Conservation (phyloP, 2,329 filamentous ascomycete species). For the Trichoderma oligosporum region DNA sequence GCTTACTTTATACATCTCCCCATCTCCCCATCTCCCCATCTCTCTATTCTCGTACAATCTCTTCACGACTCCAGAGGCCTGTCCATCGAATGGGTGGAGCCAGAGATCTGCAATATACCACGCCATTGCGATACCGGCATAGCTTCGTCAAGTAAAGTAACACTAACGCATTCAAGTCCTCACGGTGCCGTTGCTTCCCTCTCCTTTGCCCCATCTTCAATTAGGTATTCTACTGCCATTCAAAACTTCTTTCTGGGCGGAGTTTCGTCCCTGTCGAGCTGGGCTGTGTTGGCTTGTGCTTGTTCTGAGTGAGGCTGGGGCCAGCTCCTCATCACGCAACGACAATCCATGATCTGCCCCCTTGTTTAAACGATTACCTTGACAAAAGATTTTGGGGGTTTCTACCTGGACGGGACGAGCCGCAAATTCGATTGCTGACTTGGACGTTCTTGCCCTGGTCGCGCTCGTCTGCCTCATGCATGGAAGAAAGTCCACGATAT, state of each 20-base stretch:
- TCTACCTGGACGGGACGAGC: not conserved
- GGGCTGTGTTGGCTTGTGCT: constrained; percentile 1
- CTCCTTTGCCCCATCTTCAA: constrained; percentile 5
- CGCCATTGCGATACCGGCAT: constrained; percentile 20
- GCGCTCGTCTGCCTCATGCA: constrained; percentile 6
- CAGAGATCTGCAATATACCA: constrained; percentile 18
- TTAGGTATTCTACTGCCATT: not conserved
- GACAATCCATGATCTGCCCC: not conserved
- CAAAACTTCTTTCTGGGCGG: not conserved
- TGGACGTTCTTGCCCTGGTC: not conserved
- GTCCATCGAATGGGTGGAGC: constrained; percentile 18
- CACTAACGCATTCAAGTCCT: constrained; percentile 13
- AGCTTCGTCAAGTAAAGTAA: constrained; percentile 18
- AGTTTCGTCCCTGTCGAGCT: not conserved
- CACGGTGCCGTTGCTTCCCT: constrained; percentile 10
- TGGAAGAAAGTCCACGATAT: constrained; percentile 28
- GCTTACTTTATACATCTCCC: not conserved
- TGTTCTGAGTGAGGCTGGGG: not conserved
- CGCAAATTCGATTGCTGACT: not conserved
- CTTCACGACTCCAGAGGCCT: constrained; percentile 10
- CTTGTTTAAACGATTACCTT: no score
- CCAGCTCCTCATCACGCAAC: not conserved
- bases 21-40: not conserved
- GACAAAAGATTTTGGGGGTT: not conserved
- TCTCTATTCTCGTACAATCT: not conserved